A percentile compares a stretch with the other conserved stretches of the same genome.
Evolutionary conservation across 2,329 filamentous ascomycete species (phyloP).

Genomic region (Calcarisporium arbuscula): DNA sequence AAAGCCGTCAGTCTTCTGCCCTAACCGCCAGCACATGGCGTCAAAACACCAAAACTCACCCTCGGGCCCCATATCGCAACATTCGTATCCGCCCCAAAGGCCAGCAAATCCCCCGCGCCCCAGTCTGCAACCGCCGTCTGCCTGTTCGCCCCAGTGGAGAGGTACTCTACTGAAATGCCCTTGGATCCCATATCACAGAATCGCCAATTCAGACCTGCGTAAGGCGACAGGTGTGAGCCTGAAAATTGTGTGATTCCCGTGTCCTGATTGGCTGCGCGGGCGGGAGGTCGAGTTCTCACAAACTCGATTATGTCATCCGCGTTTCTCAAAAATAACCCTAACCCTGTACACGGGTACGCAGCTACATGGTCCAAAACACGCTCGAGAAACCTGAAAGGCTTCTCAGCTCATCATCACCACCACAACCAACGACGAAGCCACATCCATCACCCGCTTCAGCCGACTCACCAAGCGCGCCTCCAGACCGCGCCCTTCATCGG

Average conservation of each 20-base stretch:
- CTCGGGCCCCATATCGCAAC: conserved; percentile 81
- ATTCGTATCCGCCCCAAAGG: conserved; percentile 84
- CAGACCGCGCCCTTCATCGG: no score
- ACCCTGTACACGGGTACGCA: no score
- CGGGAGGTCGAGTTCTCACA: conserved; percentile 13
- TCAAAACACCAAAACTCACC: conserved; percentile 42
- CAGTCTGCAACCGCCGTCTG: conserved; percentile 89
- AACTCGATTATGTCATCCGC: conserved; percentile 2
- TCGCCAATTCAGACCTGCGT: no score
- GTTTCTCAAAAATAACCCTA: no score
- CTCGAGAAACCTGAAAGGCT: background rate
- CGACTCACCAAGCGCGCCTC: no score
- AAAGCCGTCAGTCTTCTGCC: conserved; percentile 1
- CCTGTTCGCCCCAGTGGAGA: conserved; percentile 82
- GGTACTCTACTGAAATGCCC: conserved; percentile 38
- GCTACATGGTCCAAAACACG: no score
- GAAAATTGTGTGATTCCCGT: conserved; percentile 25
- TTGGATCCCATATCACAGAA: conserved; percentile 20
- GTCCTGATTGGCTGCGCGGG: conserved; percentile 28
- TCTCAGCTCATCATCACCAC: conserved; percentile 9
- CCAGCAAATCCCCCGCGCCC: conserved; percentile 66
- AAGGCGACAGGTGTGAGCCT: conserved; percentile 20
- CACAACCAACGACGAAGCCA: conserved; percentile 8
- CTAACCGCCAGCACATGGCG: background rate
- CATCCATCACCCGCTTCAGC: no score